These are phyloP conservation scores for Calonectria naviculata DNA, from an alignment of 2,329 filamentous ascomycete species.

Conservation along the genomic window DNA sequence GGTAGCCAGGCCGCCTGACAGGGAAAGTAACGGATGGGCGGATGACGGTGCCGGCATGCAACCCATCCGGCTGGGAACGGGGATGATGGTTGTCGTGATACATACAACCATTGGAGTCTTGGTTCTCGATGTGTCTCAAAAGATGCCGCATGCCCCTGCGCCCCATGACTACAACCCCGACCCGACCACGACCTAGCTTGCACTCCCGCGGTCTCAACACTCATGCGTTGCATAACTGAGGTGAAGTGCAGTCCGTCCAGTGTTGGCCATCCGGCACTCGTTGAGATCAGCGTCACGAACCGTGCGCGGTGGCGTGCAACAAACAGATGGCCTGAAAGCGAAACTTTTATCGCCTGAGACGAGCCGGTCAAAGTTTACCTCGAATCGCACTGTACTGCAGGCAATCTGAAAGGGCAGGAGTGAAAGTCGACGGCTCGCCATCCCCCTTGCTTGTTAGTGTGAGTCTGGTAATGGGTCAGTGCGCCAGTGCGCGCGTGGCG, in stretches of 20 bases:
- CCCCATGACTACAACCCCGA: slow-evolving; percentile 1
- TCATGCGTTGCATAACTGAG: not conserved
- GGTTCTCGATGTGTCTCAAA: slow-evolving; percentile 16
- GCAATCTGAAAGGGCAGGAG: slow-evolving; percentile 6
- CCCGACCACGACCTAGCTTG: not conserved
- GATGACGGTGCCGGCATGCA: slow-evolving; percentile 11
- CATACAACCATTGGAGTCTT: slow-evolving; percentile 8
- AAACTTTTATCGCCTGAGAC: slow-evolving; percentile 1
- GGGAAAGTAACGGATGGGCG: slow-evolving; percentile 11
- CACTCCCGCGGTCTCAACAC: not conserved
- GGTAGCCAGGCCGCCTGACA: slow-evolving; percentile 11
- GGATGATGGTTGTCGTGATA: slow-evolving; percentile 13
- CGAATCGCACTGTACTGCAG: not conserved
- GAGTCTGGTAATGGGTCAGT: slow-evolving; percentile 9
- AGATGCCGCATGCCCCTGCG: slow-evolving; percentile 3
- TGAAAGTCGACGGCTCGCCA: not conserved
- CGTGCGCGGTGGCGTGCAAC: not conserved
- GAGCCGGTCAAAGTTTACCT: not conserved
- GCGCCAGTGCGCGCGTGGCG: slow-evolving; percentile 12
- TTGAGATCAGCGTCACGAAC: not conserved
- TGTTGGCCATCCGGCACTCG: not conserved
- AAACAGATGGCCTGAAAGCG: slow-evolving; percentile 3
- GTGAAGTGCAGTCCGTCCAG: not conserved
- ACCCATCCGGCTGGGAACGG: slow-evolving; percentile 9
- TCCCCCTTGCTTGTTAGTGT: slow-evolving; percentile 1